Evolutionary conservation across 2,329 filamentous ascomycete species (phyloP).

Genomic region (Aspergillus latus): DNA sequence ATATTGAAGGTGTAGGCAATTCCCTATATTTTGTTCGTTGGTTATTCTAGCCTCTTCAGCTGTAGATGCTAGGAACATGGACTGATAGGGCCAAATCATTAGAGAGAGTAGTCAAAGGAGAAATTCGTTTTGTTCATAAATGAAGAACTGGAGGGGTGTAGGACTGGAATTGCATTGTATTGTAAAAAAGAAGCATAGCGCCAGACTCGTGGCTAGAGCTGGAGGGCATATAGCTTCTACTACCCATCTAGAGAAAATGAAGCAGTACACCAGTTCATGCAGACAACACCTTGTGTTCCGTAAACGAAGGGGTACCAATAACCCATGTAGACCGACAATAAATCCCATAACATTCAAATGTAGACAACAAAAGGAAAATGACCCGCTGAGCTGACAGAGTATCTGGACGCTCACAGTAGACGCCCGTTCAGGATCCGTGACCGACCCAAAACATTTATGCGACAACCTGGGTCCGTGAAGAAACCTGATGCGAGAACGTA

Average conservation of each 20-base stretch:
- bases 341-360: slow-evolving; percentile 1
- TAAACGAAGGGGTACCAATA: not conserved
- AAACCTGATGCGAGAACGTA: not conserved
- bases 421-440: too few relatives aligned
- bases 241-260: not conserved
- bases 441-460: too few relatives aligned
- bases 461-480: too few relatives aligned
- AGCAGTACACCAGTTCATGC: slow-evolving; percentile 15
- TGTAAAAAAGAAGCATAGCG: not conserved
- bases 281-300: slow-evolving; percentile 3
- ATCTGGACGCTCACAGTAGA: too few relatives aligned
- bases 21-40: too few relatives aligned
- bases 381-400: too few relatives aligned
- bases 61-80: too few relatives aligned
- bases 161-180: not conserved
- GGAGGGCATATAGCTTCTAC: not conserved
- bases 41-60: too few relatives aligned
- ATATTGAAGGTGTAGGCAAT: too few relatives aligned
- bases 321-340: not conserved
- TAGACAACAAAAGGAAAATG: not conserved
- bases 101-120: too few relatives aligned
- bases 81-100: too few relatives aligned
- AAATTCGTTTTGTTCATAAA: too few relatives aligned
- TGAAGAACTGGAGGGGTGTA: not conserved
- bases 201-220: not conserved